Evolutionary conservation across 768 basidiomycete genomes (phyloP).

Genomic region (Tricholoma matsutake): DNA sequence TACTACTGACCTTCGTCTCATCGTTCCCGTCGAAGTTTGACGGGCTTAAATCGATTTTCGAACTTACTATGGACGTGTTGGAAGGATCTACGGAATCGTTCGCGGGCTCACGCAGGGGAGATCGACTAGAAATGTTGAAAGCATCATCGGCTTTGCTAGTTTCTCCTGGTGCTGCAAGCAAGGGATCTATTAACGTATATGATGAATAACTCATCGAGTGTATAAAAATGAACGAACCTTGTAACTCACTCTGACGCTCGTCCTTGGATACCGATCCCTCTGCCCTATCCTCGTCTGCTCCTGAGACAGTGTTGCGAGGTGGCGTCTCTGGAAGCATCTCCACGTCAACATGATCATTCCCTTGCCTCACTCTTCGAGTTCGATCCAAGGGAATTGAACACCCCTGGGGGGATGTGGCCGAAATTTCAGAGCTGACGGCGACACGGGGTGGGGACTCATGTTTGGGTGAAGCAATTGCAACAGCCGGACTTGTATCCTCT

Average conservation of each 20-base stretch:
- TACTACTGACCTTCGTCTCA: not conserved
- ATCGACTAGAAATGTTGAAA: not conserved
- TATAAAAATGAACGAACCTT: not conserved
- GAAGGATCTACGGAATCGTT: conserved; percentile 23
- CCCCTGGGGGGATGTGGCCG: conserved; percentile 34
- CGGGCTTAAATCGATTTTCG: not conserved
- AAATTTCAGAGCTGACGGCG: conserved; percentile 5
- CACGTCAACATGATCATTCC: conserved; percentile 27
- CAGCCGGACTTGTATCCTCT: not conserved
- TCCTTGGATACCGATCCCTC: conserved; percentile 34
- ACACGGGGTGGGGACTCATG: not conserved
- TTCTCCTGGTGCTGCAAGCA: not conserved
- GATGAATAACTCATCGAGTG: not conserved
- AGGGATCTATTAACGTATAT: not conserved
- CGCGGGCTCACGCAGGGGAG: not conserved
- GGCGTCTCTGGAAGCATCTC: conserved; percentile 33
- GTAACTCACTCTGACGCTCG: conserved; percentile 23
- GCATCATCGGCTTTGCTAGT: not conserved
- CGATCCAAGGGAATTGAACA: conserved; percentile 35
- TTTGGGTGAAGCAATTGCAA: not conserved
- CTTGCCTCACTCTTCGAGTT: conserved; percentile 25
- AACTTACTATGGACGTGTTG: conserved; percentile 20
- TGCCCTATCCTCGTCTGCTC: conserved; percentile 6
- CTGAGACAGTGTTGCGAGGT: conserved; percentile 28
- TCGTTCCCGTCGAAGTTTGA: not conserved